These are phyloP conservation scores for Plantago coronopus DNA, from an alignment of 305 asterid genomes.

Conservation along the genomic window DNA sequence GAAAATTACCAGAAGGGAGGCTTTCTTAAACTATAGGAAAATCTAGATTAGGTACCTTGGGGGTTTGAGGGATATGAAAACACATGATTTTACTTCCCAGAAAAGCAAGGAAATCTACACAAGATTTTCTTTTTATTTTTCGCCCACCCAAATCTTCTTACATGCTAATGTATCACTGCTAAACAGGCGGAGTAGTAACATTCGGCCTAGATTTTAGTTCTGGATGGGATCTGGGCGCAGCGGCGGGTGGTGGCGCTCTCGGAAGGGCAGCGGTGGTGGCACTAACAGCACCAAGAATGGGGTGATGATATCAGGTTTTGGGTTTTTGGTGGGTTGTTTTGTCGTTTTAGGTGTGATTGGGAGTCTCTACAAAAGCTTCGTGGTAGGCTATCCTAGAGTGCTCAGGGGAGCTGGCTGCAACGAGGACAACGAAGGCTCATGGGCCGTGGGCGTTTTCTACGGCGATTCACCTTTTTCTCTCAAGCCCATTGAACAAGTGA, in stretches of 20 bases:
- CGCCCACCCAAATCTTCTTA: neutral
- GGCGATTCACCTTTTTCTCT: conserved; percentile 90
- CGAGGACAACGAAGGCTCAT: conserved; percentile 85
- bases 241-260: neutral
- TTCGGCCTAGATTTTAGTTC: neutral
- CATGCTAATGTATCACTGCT: conserved; percentile 2
- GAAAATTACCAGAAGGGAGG: too few species aligned
- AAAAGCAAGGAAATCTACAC: too few species aligned
- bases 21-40: too few species aligned
- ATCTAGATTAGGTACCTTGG: too few species aligned
- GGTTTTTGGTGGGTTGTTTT: conserved; percentile 55
- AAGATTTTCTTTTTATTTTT: too few species aligned
- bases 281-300: neutral
- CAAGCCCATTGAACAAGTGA: conserved; percentile 53
- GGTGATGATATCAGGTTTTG: conserved; percentile 34
- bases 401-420: conserved; percentile 43
- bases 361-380: conserved; percentile 46
- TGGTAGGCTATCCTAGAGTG: conserved; percentile 35
- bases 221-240: neutral
- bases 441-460: conserved; percentile 84
- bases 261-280: neutral
- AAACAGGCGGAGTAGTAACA: neutral
- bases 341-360: conserved; percentile 56
- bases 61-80: too few species aligned
- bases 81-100: too few species aligned